These are phyloP conservation scores for Arthrobotrys sinensis DNA, from an alignment of 2,329 filamentous ascomycete genomes.

Conservation along the genomic window DNA sequence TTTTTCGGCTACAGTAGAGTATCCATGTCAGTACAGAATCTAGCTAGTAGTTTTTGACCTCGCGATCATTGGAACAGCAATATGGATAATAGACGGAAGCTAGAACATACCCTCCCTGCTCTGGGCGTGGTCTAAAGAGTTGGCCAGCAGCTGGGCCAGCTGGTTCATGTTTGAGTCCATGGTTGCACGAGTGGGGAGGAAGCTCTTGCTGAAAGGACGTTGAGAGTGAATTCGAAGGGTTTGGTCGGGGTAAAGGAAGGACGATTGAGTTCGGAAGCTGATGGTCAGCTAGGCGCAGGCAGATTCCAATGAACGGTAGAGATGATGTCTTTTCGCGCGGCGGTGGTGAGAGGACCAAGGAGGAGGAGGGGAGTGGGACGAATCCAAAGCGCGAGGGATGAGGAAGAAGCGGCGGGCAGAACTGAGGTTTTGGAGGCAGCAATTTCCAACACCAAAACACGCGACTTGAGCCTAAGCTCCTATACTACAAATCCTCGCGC, in stretches of 20 bases:
- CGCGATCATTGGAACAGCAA: conserved; percentile 28
- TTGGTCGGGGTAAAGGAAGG: conserved; percentile 10
- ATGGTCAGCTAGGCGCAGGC: neutral
- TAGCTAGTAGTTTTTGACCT: conserved; percentile 12
- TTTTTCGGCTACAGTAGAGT: conserved; percentile 63
- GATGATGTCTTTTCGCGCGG: conserved; percentile 35
- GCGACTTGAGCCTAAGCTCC: conserved; percentile 15
- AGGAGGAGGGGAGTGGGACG: conserved; percentile 21
- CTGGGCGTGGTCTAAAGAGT: conserved; percentile 87
- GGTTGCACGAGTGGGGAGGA: conserved; percentile 62
- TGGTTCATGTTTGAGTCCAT: conserved; percentile 76
- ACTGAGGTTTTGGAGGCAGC: conserved; percentile 15
- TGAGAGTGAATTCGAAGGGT: neutral
- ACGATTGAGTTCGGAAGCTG: neutral
- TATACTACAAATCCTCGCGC: neutral
- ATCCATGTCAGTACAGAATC: conserved; percentile 23
- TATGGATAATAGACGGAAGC: conserved; percentile 37
- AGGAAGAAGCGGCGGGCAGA: neutral
- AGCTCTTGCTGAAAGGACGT: conserved; percentile 20
- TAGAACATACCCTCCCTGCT: conserved; percentile 84
- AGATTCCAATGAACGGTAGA: conserved; percentile 24
- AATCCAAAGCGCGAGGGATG: conserved; percentile 26
- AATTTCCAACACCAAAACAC: conserved; percentile 58
- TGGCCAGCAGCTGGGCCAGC: conserved; percentile 87
- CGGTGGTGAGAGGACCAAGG: conserved; percentile 13